A percentile compares a stretch with the other conserved stretches of the same genome.
Evolutionary conservation across 129 eudicot genomes (phyloP).

Genomic region (Helianthus annuus): DNA sequence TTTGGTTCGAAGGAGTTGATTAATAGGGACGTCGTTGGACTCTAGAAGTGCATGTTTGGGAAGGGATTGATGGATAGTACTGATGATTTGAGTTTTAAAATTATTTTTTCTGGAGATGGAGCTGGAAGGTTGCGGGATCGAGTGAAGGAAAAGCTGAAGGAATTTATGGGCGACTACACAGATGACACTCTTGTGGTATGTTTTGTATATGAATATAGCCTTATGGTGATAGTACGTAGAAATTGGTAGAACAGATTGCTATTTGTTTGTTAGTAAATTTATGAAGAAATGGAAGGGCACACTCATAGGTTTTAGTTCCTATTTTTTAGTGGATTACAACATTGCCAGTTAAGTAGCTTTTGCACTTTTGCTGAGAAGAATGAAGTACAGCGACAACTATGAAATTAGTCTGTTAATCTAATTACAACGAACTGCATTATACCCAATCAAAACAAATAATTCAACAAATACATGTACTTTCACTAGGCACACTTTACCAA

Average conservation of each 20-base stretch:
- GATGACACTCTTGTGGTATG: conserved; percentile 89
- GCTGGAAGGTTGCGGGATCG: conserved; percentile 56
- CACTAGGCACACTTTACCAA: background rate
- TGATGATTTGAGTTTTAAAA: conserved; percentile 67
- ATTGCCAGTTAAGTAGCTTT: conserved; percentile 3
- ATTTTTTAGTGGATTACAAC: conserved; percentile 4
- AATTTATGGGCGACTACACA: conserved; percentile 87
- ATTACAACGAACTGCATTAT: background rate
- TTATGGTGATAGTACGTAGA: background rate
- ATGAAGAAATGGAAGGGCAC: conserved; percentile 6
- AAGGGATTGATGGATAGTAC: conserved; percentile 37
- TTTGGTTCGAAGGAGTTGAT: conserved; percentile 25
- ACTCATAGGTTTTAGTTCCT: conserved; percentile 1
- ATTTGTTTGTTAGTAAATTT: conserved; percentile 6
- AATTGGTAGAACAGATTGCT: conserved; percentile 21
- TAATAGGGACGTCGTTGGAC: background rate
- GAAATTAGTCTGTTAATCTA: background rate
- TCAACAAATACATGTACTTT: background rate
- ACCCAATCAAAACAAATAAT: background rate
- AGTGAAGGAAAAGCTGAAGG: conserved; percentile 75
- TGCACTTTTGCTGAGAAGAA: conserved; percentile 2
- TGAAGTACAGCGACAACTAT: background rate
- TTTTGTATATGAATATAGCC: conserved; percentile 5
- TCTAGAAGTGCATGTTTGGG: background rate
- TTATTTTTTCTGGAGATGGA: conserved; percentile 63